Base-by-base conservation (phyloP, 1,284 basidiomycete genomes). In the Singerocomus inundabilis region DNA sequence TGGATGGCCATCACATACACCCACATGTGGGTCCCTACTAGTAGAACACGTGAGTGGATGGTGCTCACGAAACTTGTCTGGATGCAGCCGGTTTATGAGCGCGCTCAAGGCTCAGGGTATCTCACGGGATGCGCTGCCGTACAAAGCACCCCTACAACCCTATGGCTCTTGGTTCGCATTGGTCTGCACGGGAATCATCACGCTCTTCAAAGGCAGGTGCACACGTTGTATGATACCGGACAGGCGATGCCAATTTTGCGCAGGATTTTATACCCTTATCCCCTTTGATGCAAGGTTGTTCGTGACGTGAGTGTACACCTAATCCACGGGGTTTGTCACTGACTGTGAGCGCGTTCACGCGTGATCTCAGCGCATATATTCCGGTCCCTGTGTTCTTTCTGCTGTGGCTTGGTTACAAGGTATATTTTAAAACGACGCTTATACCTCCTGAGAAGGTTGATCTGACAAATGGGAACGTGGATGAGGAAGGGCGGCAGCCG, bases 1-100 rank as follows among this genome's bases (percentile, higher is more conserved):
- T 88, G 87, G 85, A 81, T 90, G 74, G 80, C 75, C 21, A 89
- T 91, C 51, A 68, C 79, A 36, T 80, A 77, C 41, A 79, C 80
- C 10, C 87, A 90, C 69, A 80, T 89, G 79, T 82, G 61, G 53
- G 75, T 62, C n/a, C 4, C 43, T 31, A n/a, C n/a, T n/a, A n/a
- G n/a, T 30, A 31, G 9, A 24, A 34, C 32, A 4, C 38, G 12
- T 32, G 29, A n/a, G 28, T 8, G 18, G 21, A 12, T 78, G 51
- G 74, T n/a, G 35, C 16, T n/a, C 26, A 37, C 15, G 54, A 24
- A 21, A 33, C 25, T n/a, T n/a, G 32, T 5, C 8, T n/a, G 24
- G 4, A 15, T 39, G 16, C 21, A 52, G 56, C 45, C 29, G 47
- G 37, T 42, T 90, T 68, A 85, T 88, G 85, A 75, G 77, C 58